A percentile compares a stretch with the other conserved stretches of the same genome.
Conservation (phyloP, 768 basidiomycete genomes). For the Leucocoprinus birnbaumii region DNA sequence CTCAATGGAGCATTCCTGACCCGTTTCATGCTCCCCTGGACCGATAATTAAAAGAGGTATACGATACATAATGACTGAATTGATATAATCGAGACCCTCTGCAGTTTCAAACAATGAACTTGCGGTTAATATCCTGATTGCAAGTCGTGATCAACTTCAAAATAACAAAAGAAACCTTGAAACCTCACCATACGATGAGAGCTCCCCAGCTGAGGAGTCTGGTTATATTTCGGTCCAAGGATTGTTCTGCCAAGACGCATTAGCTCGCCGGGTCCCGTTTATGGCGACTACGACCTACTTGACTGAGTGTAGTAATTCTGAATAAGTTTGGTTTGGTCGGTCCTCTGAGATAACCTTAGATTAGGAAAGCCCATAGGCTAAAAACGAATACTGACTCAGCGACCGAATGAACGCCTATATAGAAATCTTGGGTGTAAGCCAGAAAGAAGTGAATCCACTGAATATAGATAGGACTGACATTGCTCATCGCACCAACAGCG, state of each 20-base stretch:
- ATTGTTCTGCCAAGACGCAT: slow-evolving; percentile 36
- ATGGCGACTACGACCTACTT: slow-evolving; percentile 33
- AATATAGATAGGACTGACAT: slow-evolving; percentile 40
- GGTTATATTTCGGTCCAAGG: slow-evolving; percentile 56
- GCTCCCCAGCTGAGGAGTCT: slow-evolving; percentile 73
- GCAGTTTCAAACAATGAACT: slow-evolving; percentile 27
- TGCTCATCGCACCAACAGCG: slow-evolving; percentile 79
- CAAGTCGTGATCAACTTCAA: not conserved
- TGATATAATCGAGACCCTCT: not conserved
- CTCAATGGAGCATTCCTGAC: too few relatives aligned
- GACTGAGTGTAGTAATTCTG: slow-evolving; percentile 54
- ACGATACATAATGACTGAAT: too few relatives aligned
- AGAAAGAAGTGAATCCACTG: not conserved
- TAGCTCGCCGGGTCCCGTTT: not conserved
- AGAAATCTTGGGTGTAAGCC: not conserved
- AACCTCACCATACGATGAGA: slow-evolving; percentile 61
- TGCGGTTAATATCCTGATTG: slow-evolving; percentile 31
- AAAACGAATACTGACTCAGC: slow-evolving; percentile 31
- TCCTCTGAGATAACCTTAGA: slow-evolving; percentile 24
- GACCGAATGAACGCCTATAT: slow-evolving; percentile 59
- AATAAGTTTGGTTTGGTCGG: slow-evolving; percentile 62
- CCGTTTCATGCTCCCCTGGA: too few relatives aligned
- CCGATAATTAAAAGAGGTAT: too few relatives aligned
- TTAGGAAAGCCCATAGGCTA: not conserved
- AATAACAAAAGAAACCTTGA: not conserved